Evolutionary conservation across 257 asterid genomes (phyloP), one percentile per base, ranked within the genome.

Genomic region (Lithospermum erythrorhizon): DNA sequence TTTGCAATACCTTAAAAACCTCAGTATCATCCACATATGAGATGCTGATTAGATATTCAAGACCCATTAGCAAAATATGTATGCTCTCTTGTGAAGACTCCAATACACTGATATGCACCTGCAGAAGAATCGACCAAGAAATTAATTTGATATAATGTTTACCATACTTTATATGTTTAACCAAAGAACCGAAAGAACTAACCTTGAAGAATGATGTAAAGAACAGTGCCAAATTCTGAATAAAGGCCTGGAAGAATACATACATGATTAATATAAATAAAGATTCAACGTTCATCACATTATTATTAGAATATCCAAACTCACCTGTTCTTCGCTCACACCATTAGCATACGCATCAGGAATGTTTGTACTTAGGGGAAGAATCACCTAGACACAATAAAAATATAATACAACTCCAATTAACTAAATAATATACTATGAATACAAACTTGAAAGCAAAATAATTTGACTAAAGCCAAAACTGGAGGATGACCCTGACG

Each of bases 301-400:
- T 14, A 27, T 18, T 47, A 49, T 19, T 51, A 55, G 35, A 32
- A 9, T 24, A 53, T 53, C 57, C 21, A 41, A 41, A 41, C 49
- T 58, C 52, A 93, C 98, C 98, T 93, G 98, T 67, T 93, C 98
- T 65, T 93, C 98, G 35, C n/a, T n/a, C n/a, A n/a, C n/a, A n/a
- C 97, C 95, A 74, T 72, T 78, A 25, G 84, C 86, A 79, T 93
- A 93, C 61, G 90, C 96, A 67, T 84, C 91, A 21, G 81, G 69
- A 59, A 93, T 78, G 74, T 73, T 86, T 61, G 95, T 84, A 53
- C 53, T 59, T 14, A 79, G 68, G 5, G 98, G 91, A 57, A 93
- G 86, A 61, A 93, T 81, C 62, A 66, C 57, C 97, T 93, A 66
- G 52, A 59, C 55, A 9, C 37, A 29, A 35, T 20, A 63, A 49